Evolutionary conservation across 192 early-diverging fungal species (phyloP).

Genomic region (Coemansia sp.): DNA sequence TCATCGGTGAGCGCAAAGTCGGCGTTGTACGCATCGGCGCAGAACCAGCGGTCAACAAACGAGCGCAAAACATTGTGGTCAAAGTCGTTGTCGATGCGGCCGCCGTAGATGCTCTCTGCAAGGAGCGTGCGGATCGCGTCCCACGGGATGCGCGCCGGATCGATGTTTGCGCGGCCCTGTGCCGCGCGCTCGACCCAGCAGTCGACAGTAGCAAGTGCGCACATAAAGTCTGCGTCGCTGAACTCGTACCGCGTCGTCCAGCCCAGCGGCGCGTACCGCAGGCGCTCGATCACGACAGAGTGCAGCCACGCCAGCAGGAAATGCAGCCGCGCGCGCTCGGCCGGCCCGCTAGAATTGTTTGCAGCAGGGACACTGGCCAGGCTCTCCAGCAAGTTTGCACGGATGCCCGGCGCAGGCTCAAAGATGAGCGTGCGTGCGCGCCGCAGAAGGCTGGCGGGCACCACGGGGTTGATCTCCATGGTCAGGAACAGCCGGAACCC

Average conservation of each 20-base stretch:
- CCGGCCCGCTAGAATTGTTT: conserved; percentile 52
- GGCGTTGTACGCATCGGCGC: conserved; percentile 71
- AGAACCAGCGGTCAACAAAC: conserved; percentile 84
- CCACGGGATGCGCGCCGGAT: conserved; percentile 97
- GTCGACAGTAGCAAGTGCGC: conserved; percentile 85
- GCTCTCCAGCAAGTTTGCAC: conserved; percentile 86
- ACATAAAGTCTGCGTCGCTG: conserved; percentile 96
- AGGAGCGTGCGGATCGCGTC: conserved; percentile 83
- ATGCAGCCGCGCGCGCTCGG: conserved; percentile 84
- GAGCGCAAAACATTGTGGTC: conserved; percentile 85
- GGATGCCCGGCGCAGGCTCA: conserved; percentile 94
- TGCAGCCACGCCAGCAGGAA: conserved; percentile 98
- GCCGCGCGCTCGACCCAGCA: conserved; percentile 85
- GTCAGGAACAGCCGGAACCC: conserved; percentile 96
- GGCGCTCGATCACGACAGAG: conserved; percentile 89
- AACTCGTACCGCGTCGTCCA: conserved; percentile 99
- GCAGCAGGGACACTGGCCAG: conserved; percentile 42
- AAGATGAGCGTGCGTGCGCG: conserved; percentile 91
- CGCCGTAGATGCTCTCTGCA: conserved; percentile 92
- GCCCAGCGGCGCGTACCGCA: conserved; percentile 95
- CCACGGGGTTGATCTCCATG: conserved; percentile 95
- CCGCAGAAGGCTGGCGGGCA: conserved; percentile 89
- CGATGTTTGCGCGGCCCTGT: conserved; percentile 81
- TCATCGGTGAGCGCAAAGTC: conserved; percentile 74
- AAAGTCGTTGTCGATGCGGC: conserved; percentile 89